Base-by-base conservation (phyloP, 345 rosid species). In the Rhizophora mangle region DNA sequence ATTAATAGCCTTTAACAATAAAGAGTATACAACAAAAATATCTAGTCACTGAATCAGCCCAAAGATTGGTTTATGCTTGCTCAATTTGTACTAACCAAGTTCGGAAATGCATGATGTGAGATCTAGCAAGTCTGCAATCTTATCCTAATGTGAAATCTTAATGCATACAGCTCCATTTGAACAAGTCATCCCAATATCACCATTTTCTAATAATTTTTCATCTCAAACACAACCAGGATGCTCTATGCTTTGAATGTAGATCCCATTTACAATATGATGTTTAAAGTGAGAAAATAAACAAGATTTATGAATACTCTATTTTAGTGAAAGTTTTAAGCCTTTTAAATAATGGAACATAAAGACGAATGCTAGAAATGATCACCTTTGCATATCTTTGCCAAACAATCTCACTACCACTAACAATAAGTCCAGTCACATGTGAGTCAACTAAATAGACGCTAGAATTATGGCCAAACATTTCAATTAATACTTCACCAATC, bases 141-240 rank as follows among this genome's bases (percentile, higher is more conserved):
- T 84, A 29, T 74, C 85, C 22, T 73, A 80, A 68, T 82, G 75
- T 63, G 80, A 83, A 26, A 98, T 92, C 99, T 98, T 92, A 36
- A 90, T 78, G 68, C 98, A 92, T 59, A 82, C 62, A 67, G 88
- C 24, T 24, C 24, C 24, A 24, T 24, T 24, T 24, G 24, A 24
- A 24, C 24, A 24, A 24, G 24, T 24, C 24, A 24, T 24, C 24
- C 24, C 24, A 24, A 24, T 24, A 24, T 24, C 24, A 24, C 24
- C 24, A 24, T 24, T 87, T 76, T 83, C 89, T 82, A 95, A 77
- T 75, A 95, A 95, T 81, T 95, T 92, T 70, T 80, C 86, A 79
- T 95, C 98, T 98, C 99, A 95, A 67, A 92, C 92, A 85, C 91
- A 90, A 67, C 99, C 98, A 76, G 97, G 98, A 79, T 95, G 99